Percentiles rank a stretch among this genome's conserved stretches.
These are phyloP conservation scores for Alternaria sp. DNA, from an alignment of 2,329 filamentous ascomycete species.

Conservation along the genomic window DNA sequence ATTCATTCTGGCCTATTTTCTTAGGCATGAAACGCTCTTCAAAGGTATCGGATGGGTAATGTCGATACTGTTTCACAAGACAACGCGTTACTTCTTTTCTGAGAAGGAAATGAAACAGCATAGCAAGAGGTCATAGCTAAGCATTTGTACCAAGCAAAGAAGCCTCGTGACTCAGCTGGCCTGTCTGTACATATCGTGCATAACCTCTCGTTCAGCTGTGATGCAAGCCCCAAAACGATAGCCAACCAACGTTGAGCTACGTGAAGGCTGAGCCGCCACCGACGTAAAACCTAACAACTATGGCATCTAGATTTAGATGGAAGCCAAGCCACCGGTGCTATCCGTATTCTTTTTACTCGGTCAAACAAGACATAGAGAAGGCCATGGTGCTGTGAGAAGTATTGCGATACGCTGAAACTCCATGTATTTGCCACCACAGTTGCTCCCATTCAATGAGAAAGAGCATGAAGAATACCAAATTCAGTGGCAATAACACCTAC, in stretches of 20 bases:
- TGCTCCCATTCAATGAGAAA: no score
- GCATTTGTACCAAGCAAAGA: background rate
- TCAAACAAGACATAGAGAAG: background rate
- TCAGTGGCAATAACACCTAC: no score
- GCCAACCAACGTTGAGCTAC: background rate
- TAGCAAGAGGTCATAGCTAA: background rate
- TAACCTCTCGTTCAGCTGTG: background rate
- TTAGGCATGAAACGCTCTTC: no score
- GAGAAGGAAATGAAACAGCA: no score
- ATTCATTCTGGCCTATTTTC: background rate
- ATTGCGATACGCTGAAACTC: background rate
- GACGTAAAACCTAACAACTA: background rate
- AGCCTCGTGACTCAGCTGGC: background rate
- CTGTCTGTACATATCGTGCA: background rate
- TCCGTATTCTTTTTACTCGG: background rate
- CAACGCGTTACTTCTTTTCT: background rate
- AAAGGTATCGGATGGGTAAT: background rate
- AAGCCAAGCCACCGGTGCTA: background rate
- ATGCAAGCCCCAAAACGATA: background rate
- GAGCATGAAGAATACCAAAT: no score
- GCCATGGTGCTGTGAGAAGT: background rate
- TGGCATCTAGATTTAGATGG: background rate
- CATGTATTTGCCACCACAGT: no score
- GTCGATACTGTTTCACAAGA: background rate
- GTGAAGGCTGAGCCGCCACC: background rate